phyloP scores from a whole-genome alignment of 1,284 basidiomycete genomes.

The Austroboletus olivaceoglutinosus region DNA sequence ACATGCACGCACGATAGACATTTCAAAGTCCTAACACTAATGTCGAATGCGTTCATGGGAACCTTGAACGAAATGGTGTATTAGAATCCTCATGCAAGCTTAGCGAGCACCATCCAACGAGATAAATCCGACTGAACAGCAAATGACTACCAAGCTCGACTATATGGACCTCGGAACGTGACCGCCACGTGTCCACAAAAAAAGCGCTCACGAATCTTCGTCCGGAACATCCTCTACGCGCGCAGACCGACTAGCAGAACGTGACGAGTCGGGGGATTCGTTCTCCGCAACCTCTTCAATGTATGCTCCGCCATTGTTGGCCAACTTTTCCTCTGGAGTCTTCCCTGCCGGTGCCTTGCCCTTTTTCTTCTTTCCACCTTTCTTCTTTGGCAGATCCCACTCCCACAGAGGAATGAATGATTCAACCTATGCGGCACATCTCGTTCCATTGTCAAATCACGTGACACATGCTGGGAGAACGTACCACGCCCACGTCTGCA shows the following conservation, averaged over 20 bases:
- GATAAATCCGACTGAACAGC: conserved; percentile 41
- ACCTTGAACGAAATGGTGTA: background rate
- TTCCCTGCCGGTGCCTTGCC: conserved; percentile 37
- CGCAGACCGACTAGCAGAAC: conserved; percentile 59
- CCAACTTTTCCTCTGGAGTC: conserved; percentile 30
- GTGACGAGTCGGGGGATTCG: conserved; percentile 46
- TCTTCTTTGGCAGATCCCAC: conserved; percentile 95
- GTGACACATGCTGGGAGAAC: conserved; percentile 36
- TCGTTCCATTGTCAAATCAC: background rate
- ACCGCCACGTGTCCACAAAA: background rate
- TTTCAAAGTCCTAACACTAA: too few species aligned
- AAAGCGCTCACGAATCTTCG: conserved; percentile 40
- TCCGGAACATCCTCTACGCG: conserved; percentile 60
- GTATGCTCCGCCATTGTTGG: conserved; percentile 42
- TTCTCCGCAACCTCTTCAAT: conserved; percentile 56
- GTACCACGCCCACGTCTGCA: conserved; percentile 97
- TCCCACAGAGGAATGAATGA: conserved; percentile 98
- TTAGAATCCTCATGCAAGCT: too few species aligned
- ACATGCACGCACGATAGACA: too few species aligned
- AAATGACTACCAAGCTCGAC: conserved; percentile 3
- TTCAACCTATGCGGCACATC: conserved; percentile 87
- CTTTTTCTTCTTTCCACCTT: conserved; percentile 66
- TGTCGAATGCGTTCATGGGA: too few species aligned
- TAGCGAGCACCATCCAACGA: background rate
- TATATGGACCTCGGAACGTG: background rate